A percentile compares a stretch with the other conserved stretches of the same genome.
These are phyloP conservation scores for Poa pratensis DNA, from an alignment of 176 grass and related monocot species.

Conservation along the genomic window DNA sequence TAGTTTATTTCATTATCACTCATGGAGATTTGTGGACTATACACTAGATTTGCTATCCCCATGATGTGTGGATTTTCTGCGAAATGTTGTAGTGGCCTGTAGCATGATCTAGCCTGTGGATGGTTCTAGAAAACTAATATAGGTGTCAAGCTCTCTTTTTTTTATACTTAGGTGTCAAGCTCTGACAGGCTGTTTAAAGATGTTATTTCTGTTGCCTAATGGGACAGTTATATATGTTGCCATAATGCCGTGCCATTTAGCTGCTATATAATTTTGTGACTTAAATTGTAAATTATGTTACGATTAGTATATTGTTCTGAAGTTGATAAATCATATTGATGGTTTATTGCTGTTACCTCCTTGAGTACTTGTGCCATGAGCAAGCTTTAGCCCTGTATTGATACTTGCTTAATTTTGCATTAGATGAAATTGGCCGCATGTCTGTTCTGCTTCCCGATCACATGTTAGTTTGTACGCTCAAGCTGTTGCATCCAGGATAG, in stretches of 20 bases:
- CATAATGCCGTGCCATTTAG: not conserved
- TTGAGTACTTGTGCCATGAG: not conserved
- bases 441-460: not conserved
- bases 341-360: not conserved
- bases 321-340: not conserved
- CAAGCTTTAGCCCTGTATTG: not conserved
- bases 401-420: constrained; percentile 1
- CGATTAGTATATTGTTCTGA: not conserved
- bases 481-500: not conserved
- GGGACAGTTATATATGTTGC: not conserved
- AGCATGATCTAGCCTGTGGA: not conserved
- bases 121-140: not conserved
- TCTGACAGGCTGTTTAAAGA: not conserved
- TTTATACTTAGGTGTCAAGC: not conserved
- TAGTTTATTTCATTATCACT: not conserved
- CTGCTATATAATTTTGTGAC: not conserved
- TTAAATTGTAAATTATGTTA: not conserved
- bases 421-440: not conserved
- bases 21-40: not conserved
- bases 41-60: not conserved
- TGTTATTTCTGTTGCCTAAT: not conserved
- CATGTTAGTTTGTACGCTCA: not conserved
- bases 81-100: not conserved
- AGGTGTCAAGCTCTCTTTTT: not conserved
- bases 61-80: not conserved